Evolutionary conservation across 805 yeast genomes (phyloP).

Genomic region (Cyberlindnera veronae): DNA sequence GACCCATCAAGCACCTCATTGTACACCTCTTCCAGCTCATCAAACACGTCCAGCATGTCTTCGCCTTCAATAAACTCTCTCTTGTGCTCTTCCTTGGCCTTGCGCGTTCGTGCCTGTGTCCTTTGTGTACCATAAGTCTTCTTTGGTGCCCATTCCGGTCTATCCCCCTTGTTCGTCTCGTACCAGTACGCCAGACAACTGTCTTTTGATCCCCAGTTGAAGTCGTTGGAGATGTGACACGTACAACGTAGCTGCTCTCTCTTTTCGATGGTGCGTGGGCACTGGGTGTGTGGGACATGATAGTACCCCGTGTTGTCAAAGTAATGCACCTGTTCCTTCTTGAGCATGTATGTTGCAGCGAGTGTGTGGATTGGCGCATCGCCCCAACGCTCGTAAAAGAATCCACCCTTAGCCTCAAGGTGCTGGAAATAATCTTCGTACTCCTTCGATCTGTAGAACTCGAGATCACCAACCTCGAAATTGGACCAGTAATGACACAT

Average conservation of each 20-base stretch:
- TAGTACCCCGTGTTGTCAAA: constrained; percentile 74
- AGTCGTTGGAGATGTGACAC: constrained; percentile 38
- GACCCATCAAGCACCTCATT: too few species aligned
- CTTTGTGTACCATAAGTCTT: constrained; percentile 7
- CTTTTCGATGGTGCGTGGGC: constrained; percentile 47
- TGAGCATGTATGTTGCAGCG: constrained; percentile 60
- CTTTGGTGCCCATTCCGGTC: constrained; percentile 22
- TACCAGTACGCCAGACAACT: constrained; percentile 25
- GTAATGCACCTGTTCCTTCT: constrained; percentile 57
- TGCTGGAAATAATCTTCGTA: constrained; percentile 59
- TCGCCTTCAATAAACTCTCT: constrained; percentile 1
- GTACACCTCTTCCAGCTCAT: not conserved
- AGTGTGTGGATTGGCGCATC: constrained; percentile 90
- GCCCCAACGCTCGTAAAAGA: constrained; percentile 89
- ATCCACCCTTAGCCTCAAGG: constrained; percentile 70
- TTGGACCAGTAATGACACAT: constrained; percentile 83
- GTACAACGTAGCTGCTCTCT: constrained; percentile 47
- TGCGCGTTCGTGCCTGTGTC: not conserved
- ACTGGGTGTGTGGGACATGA: constrained; percentile 57
- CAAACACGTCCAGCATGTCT: not conserved
- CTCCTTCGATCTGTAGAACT: constrained; percentile 56
- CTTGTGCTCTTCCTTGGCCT: not conserved
- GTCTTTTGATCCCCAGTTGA: constrained; percentile 26
- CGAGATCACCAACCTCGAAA: constrained; percentile 71
- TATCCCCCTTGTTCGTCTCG: constrained; percentile 15